Conservation (phyloP, 23 red algal species). For the Gracilaria domingensis region DNA sequence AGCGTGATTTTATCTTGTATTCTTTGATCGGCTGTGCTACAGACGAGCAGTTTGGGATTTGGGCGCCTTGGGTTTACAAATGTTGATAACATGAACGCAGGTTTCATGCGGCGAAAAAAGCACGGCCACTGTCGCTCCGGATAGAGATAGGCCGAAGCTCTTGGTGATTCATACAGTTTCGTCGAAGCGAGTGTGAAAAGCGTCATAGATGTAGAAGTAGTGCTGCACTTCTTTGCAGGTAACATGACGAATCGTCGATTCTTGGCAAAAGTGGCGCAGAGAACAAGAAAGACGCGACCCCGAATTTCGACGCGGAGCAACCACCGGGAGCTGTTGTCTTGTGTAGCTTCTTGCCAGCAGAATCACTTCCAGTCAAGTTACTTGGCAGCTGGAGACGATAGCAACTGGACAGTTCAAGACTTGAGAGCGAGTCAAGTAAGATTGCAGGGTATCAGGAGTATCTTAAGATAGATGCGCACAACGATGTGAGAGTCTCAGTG, state of each 20-base stretch:
- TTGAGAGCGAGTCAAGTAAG: too few species aligned
- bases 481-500: too few species aligned
- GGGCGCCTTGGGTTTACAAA: background rate
- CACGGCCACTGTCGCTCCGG: background rate
- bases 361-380: background rate
- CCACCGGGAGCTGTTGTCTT: background rate
- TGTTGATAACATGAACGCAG: background rate
- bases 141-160: background rate
- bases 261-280: too few species aligned
- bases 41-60: background rate
- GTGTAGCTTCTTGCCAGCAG: background rate
- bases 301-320: background rate
- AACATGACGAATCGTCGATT: too few species aligned
- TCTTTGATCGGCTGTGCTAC: background rate
- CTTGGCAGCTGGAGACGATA: too few species aligned
- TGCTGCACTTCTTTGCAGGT: too few species aligned
- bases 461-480: too few species aligned
- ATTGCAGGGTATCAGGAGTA: too few species aligned
- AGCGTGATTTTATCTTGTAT: background rate
- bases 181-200: background rate
- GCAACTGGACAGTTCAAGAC: too few species aligned
- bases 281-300: too few species aligned
- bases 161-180: background rate
- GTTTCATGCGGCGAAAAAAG: background rate
- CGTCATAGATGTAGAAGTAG: background rate